Base-by-base conservation (phyloP, 78 protist species). In the Dictyostelium capitatum region DNA sequence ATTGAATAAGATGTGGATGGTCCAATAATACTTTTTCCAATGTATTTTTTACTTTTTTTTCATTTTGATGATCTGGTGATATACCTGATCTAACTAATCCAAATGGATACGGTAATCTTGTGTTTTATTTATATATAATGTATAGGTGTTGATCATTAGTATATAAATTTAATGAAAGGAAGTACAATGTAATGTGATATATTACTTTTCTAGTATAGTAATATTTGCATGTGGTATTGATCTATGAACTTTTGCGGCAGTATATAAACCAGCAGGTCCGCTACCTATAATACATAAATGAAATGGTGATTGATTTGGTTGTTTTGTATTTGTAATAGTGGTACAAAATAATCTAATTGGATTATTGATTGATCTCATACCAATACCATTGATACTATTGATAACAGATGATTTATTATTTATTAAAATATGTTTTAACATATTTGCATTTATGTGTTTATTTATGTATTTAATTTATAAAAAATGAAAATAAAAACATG, bases 211-310 rank as follows among this genome's bases (percentile, higher is more conserved):
- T 37, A 82, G n/a, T 9, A 82, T 75, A 10, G 95, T 82, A 15
- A 90, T 78, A 62, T 79, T 79, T n/a, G 83, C 48, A 72, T 79
- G 67, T n/a, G 95, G 83, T 19, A 83, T n/a, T 64, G 32, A 23
- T 65, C 82, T 90, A 12, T 69, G 56, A 23, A 90, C 70, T 19
- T 81, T 72, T 20, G 74, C 70, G 3, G 95, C 95, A 14, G 95
- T 90, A 28, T 90, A 90, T 46, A 90, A 43, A 30, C 95, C 95
- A 6, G 95, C 95, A 9, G 95, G 95, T 30, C 95, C 95, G 80
- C 95, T 90, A 53, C 95, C 95, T 37, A 90, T 77, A n/a, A 90
- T 83, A 51, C 90, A 79, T 54, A 90, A 46, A 32, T 83, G 67
- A 15, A 82, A 53, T 30, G 32, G 19, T 9, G 79, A 19, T 47